Evolutionary conservation across 441 rosid species (phyloP), one percentile per base, ranked within the genome.

Genomic region (Eruca vesicaria): DNA sequence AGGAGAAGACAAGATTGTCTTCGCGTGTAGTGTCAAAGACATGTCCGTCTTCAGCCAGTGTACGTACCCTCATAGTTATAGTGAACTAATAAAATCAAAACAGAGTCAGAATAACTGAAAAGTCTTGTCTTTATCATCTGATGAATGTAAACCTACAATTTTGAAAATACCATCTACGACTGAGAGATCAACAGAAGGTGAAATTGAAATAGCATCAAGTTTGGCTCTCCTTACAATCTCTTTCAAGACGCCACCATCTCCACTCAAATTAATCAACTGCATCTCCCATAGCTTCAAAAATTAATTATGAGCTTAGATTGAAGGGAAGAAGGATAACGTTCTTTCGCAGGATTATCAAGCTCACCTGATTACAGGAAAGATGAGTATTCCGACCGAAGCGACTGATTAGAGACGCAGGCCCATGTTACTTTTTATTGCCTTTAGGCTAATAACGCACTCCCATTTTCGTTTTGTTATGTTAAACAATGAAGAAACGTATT

Each of bases 61-160:
- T n/a, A n/a, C n/a, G 79, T 84, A 36, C 97, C 98, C 84, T 92
- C 96, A n/a, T n/a, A n/a, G n/a, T n/a, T n/a, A 56, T 95, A 95
- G 71, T 88, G 98, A 82, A 95, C 99, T 92, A 71, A 7, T 52
- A 68, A 57, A 53, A 43, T 23, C 69, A 10, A 80, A 20, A 26
- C 4, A 64, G 6, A 41, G 64, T 36, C 29, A 26, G 4, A 1
- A 2, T 26, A 26, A 26, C 4, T 26, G 29, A 23, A 23, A 23
- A 3, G 2, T 23, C 28, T 1, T 23, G 3, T 23, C 28, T 23
- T 23, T 23, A 23, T 23, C 3, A 26, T 2, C 29, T 26, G 29
- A 1, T 26, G 3, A 26, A 26, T 26, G 29, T 0, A 26, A 43
- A 43, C 18, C 16, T 57, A 15, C 23, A 21, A 23, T 12, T 12